These are phyloP conservation scores for Candida saitoana DNA, from an alignment of 805 yeast genomes.

Conservation along the genomic window DNA sequence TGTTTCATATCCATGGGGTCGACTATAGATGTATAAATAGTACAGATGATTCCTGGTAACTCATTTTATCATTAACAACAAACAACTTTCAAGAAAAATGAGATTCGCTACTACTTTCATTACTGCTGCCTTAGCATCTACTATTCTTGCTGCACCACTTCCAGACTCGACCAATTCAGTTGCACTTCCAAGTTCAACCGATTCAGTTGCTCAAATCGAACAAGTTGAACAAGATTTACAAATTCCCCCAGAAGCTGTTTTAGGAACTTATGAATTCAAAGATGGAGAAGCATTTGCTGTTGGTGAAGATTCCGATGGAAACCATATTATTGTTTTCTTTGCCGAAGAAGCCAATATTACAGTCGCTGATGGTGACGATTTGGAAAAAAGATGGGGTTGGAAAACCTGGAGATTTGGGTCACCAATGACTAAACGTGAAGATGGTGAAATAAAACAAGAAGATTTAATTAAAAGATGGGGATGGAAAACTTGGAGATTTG, in stretches of 20 bases:
- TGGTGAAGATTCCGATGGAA: not conserved
- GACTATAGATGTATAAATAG: too few relatives aligned
- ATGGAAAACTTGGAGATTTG: conserved; percentile 3
- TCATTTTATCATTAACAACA: too few relatives aligned
- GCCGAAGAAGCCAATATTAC: not conserved
- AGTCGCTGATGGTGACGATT: not conserved
- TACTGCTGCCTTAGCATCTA: not conserved
- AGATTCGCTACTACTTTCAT: not conserved
- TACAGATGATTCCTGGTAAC: too few relatives aligned
- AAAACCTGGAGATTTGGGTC: conserved; percentile 3
- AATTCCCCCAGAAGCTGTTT: not conserved
- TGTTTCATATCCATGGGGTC: too few relatives aligned
- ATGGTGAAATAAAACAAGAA: not conserved
- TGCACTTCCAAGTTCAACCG: not conserved
- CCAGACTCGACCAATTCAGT: too few relatives aligned
- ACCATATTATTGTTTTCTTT: not conserved
- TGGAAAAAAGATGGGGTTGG: conserved; percentile 4
- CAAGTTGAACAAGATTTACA: not conserved
- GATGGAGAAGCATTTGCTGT: not conserved
- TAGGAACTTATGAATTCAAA: not conserved
- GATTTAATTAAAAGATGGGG: conserved; percentile 2
- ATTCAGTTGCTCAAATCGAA: not conserved
- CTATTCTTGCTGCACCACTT: not conserved
- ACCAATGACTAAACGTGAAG: conserved; percentile 2
- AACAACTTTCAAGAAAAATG: too few relatives aligned